Percentiles rank a stretch among this genome's conserved stretches.
These are phyloP conservation scores for Penicillium sumatraense DNA, from an alignment of 2,329 filamentous ascomycete genomes.

Conservation along the genomic window DNA sequence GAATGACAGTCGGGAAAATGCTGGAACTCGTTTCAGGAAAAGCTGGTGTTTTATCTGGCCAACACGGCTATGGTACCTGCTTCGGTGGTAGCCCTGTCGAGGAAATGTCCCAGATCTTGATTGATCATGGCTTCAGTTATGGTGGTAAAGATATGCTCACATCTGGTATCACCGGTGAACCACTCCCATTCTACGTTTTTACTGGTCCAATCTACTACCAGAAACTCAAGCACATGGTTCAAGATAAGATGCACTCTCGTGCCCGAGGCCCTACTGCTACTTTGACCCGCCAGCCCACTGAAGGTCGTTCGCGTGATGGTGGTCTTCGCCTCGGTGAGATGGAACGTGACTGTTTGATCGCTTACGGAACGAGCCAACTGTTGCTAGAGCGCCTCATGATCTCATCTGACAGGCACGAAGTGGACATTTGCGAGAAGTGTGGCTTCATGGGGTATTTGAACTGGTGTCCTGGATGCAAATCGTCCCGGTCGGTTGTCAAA, in stretches of 20 bases:
- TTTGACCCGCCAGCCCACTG: constrained; percentile 91
- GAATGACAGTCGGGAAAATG: constrained; percentile 99
- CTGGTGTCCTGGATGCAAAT: constrained; percentile 92
- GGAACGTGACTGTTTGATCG: constrained; percentile 97
- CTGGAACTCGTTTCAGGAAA: constrained; percentile 94
- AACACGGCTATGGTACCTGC: constrained; percentile 85
- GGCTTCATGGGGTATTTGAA: constrained; percentile 95
- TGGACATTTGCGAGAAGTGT: constrained; percentile 93
- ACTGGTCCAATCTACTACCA: constrained; percentile 99
- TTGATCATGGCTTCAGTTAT: constrained; percentile 91
- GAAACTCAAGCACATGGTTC: constrained; percentile 99
- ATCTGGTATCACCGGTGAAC: constrained; percentile 91
- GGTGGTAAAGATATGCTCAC: constrained; percentile 97
- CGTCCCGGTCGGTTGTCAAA: constrained; percentile 78
- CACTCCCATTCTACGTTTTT: constrained; percentile 94
- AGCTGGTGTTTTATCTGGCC: constrained; percentile 82
- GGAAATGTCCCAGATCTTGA: constrained; percentile 83
- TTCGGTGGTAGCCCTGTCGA: constrained; percentile 85
- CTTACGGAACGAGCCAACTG: constrained; percentile 92
- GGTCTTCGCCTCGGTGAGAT: constrained; percentile 95
- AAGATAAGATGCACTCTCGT: constrained; percentile 99
- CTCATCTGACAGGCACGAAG: constrained; percentile 83
- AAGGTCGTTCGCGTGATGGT: constrained; percentile 90
- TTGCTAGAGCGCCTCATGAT: constrained; percentile 94
- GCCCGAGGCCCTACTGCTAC: constrained; percentile 88